Evolutionary conservation across 441 rosid species (phyloP).

Genomic region (Erodium moschatum): DNA sequence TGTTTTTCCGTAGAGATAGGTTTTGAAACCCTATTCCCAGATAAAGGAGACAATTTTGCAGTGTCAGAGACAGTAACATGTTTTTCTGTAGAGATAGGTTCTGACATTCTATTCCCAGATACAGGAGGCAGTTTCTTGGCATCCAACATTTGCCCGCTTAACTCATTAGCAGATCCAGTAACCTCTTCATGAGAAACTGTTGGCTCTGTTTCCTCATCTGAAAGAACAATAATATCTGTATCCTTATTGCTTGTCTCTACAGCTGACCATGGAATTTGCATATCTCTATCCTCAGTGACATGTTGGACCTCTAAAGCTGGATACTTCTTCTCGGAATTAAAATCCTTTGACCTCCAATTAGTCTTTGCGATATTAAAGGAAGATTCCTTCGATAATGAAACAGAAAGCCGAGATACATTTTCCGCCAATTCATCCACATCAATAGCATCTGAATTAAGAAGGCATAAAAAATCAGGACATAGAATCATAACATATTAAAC

Average conservation of each 20-base stretch:
- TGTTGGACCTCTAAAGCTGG: constrained; percentile 26
- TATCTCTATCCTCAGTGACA: constrained; percentile 31
- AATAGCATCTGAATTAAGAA: constrained; percentile 41
- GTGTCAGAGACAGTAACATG: too few species aligned
- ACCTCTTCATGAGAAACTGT: constrained; percentile 30
- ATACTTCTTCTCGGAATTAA: constrained; percentile 21
- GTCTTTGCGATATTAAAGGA: constrained; percentile 22
- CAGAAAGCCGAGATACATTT: constrained; percentile 54
- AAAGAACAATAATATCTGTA: constrained; percentile 39
- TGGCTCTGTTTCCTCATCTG: constrained; percentile 56
- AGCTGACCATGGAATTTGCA: constrained; percentile 29
- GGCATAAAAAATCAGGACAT: constrained; percentile 5
- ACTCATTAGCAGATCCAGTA: constrained; percentile 24
- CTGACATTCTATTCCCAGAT: constrained; percentile 8
- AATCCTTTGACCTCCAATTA: constrained; percentile 24
- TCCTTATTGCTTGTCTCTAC: constrained; percentile 24
- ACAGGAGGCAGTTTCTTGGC: constrained; percentile 25
- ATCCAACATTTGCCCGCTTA: constrained; percentile 27
- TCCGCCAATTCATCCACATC: constrained; percentile 54
- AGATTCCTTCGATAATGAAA: constrained; percentile 42
- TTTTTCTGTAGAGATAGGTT: too few species aligned
- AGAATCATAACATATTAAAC: background rate
- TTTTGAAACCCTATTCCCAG: constrained; percentile 29
- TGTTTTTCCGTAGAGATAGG: constrained; percentile 29
- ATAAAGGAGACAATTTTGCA: too few species aligned